Base-by-base conservation (phyloP, 768 basidiomycete genomes). In the Lyophyllum atratum region DNA sequence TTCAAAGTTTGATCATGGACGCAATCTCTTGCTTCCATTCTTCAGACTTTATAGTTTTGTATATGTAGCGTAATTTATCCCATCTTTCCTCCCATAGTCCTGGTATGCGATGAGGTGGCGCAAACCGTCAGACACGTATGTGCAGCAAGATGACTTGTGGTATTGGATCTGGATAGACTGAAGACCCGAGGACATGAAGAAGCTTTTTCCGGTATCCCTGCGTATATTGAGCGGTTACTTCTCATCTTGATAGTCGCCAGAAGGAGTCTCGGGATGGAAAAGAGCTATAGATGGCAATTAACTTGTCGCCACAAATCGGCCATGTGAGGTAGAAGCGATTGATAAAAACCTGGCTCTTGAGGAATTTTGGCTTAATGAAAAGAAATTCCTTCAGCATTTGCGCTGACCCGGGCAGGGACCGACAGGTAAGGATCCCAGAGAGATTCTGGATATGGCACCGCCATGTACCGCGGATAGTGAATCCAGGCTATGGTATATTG, bases 1-100 rank as follows among this genome's bases (percentile, higher is more conserved):
- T 83, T 87, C 67, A 69, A 65, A 45, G 56, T 78, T 53, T 79
- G 59, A 70, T 29, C 25, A 31, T 51, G 25, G 34, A 19, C 2
- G 11, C 8, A 3, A 37, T 37, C 4, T 39, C 3, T 34, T 7
- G 49, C 19, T 19, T 11, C 45, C 7, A 37, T 37, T 8, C 14
- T 37, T 15, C 28, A 2, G 3, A 31, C 26, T 21, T 9, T 31
- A 12, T 22, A 49, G 21, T 21, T 22, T 31, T 49, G 48, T 49
- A 37, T 31, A 21, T 39, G 29, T 50, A 37, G 19, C 1, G 17
- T 46, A 28, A 46, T 26, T 46, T 28, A 52, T 29, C 6, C 6
- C 39, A 47, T 11, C 8, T 42, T 19, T 46, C n/a, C 12, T 21
- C 33, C 12, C 12, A 19, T 11, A 45, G n/a, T n/a, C n/a, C n/a